Conservation (phyloP, 225 moss, liverwort and hornwort genomes). For the Marchantia polymorpha region DNA sequence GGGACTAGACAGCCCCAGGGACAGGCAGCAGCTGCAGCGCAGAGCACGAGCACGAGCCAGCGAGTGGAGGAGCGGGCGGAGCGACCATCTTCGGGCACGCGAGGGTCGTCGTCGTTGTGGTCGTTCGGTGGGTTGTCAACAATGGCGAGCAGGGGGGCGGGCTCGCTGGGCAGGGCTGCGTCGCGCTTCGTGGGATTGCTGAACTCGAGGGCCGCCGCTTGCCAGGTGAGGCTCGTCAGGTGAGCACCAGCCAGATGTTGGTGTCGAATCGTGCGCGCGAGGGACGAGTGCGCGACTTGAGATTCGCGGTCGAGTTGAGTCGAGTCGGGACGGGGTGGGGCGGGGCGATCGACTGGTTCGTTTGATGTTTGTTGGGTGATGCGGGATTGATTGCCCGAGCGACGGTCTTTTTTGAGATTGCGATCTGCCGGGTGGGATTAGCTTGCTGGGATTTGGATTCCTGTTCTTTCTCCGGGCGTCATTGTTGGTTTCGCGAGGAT, state of each 20-base stretch:
- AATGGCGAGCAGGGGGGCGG: slow-evolving; percentile 46
- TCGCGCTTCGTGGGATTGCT: slow-evolving; percentile 32
- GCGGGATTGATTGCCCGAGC: background rate
- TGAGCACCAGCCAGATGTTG: slow-evolving; percentile 25
- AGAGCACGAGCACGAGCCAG: no score
- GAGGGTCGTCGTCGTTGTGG: background rate
- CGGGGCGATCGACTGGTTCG: background rate
- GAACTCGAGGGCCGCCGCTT: slow-evolving; percentile 28
- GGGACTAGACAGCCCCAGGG: background rate
- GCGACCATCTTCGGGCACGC: background rate
- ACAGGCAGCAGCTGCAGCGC: background rate
- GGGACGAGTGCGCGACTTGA: background rate
- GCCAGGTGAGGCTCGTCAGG: slow-evolving; percentile 41
- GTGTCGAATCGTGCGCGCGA: background rate
- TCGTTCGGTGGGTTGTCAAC: background rate
- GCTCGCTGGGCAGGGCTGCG: slow-evolving; percentile 35
- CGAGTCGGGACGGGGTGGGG: background rate
- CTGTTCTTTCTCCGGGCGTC: background rate
- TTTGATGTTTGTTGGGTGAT: background rate
- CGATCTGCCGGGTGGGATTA: background rate
- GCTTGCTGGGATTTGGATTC: background rate
- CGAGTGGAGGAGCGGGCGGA: background rate
- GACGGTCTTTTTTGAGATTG: background rate
- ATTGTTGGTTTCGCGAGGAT: background rate
- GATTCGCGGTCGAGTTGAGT: background rate